Conservation (phyloP, 257 asterid species). For the Anisodus acutangulus region DNA sequence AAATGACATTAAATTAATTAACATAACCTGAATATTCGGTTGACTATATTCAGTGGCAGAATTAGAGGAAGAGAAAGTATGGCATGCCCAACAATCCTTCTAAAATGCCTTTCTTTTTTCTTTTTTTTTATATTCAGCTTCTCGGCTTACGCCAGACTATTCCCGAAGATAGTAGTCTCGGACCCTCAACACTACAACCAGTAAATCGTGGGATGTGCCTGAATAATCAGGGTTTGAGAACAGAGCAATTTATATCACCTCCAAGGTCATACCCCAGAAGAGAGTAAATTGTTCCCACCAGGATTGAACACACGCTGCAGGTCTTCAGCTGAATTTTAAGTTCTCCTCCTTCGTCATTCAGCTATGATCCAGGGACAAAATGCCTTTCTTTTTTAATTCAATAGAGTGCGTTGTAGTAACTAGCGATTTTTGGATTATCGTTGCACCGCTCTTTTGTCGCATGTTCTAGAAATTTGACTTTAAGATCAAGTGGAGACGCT, state of each 20-base stretch:
- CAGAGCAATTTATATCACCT: too few species aligned
- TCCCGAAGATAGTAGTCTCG: too few species aligned
- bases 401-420: background rate
- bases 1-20: background rate
- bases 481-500: background rate
- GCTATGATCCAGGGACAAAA: background rate
- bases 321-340: too few species aligned
- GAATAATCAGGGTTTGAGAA: too few species aligned
- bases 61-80: background rate
- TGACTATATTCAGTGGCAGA: slow-evolving; percentile 13
- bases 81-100: slow-evolving; percentile 20
- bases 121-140: too few species aligned
- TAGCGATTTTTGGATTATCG: background rate
- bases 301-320: too few species aligned
- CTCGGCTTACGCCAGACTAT: too few species aligned
- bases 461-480: background rate
- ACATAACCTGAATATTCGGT: background rate
- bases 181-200: too few species aligned
- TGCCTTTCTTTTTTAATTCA: background rate
- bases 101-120: background rate
- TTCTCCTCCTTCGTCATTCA: too few species aligned
- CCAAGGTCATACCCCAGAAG: too few species aligned
- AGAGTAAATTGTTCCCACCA: too few species aligned
- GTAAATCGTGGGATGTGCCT: too few species aligned
- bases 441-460: background rate